These are phyloP conservation scores for Bretschneidera sinensis DNA, from an alignment of 345 rosid genomes.

Conservation along the genomic window DNA sequence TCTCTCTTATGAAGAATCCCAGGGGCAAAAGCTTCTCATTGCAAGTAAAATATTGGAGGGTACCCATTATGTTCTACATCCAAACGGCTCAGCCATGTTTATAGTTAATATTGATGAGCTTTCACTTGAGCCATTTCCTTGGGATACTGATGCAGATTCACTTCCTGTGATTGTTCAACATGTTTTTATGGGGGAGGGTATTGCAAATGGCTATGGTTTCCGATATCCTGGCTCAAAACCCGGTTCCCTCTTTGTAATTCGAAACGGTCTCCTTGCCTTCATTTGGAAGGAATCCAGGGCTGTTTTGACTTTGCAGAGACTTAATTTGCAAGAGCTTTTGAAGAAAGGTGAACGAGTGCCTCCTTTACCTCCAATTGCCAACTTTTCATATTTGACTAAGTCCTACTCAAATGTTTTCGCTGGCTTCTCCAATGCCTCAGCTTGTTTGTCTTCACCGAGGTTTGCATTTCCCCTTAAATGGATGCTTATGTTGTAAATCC, in stretches of 20 bases:
- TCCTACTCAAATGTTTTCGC: conserved; percentile 74
- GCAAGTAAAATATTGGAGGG: conserved; percentile 92
- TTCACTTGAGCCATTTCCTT: conserved; percentile 63
- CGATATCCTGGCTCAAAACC: conserved; percentile 90
- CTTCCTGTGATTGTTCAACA: conserved; percentile 38
- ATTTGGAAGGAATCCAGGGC: conserved; percentile 76
- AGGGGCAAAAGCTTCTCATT: conserved; percentile 46
- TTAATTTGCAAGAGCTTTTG: conserved; percentile 60
- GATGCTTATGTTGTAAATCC: not conserved
- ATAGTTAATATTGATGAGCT: conserved; percentile 63
- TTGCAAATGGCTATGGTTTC: conserved; percentile 87
- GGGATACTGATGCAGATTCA: conserved; percentile 56
- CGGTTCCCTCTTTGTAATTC: conserved; percentile 61
- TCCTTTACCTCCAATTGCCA: conserved; percentile 53
- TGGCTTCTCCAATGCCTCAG: conserved; percentile 44
- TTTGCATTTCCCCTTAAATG: conserved; percentile 15
- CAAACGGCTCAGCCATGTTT: conserved; percentile 91
- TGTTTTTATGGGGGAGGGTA: conserved; percentile 72
- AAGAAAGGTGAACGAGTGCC: conserved; percentile 68
- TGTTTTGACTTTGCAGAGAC: conserved; percentile 71
- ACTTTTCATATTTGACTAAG: conserved; percentile 76
- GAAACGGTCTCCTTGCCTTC: conserved; percentile 68
- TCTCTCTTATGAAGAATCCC: conserved; percentile 66
- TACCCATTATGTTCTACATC: conserved; percentile 77
- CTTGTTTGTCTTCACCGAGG: conserved; percentile 46